A percentile compares a stretch with the other conserved stretches of the same genome.
phyloP scores from a whole-genome alignment of 352 stramenopile species.

The Elongisporangium prolatum region DNA sequence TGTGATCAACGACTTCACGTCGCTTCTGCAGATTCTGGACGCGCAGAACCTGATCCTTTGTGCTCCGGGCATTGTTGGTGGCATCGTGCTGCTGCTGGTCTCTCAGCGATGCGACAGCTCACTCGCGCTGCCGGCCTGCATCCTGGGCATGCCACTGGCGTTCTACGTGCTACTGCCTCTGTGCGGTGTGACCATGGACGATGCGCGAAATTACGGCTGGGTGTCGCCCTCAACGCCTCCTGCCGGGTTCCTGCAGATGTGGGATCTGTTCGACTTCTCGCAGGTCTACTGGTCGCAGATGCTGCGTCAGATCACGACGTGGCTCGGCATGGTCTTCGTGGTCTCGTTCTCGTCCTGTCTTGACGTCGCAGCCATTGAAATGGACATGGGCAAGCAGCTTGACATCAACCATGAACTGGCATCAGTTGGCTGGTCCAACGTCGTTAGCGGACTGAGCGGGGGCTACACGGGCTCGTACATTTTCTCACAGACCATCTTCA shows the following conservation, averaged over 20 bases:
- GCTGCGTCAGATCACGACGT: conserved; percentile 87
- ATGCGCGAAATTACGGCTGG: conserved; percentile 91
- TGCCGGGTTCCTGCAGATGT: conserved; percentile 63
- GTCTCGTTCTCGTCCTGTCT: conserved; percentile 96
- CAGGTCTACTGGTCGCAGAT: conserved; percentile 90
- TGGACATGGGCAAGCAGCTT: conserved; percentile 93
- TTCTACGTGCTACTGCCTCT: conserved; percentile 90
- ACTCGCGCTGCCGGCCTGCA: conserved; percentile 66
- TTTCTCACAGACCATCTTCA: conserved; percentile 99
- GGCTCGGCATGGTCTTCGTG: conserved; percentile 96
- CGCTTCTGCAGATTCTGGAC: conserved; percentile 69
- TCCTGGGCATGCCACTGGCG: conserved; percentile 83
- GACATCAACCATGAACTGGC: conserved; percentile 94
- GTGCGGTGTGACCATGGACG: conserved; percentile 77
- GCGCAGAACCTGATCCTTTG: conserved; percentile 74
- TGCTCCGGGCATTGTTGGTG: conserved; percentile 78
- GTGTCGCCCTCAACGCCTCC: conserved; percentile 70
- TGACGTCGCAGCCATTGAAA: conserved; percentile 97
- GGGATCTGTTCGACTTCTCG: conserved; percentile 89
- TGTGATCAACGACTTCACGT: conserved; percentile 85
- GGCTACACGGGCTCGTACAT: conserved; percentile 99
- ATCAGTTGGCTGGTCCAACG: conserved; percentile 95
- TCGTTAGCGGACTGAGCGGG: conserved; percentile 92
- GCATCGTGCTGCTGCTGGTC: conserved; percentile 78
- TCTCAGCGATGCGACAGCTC: conserved; percentile 76